Evolutionary conservation across 164 flowering plant species (phyloP).

Genomic region (Magnolia changhungtana): DNA sequence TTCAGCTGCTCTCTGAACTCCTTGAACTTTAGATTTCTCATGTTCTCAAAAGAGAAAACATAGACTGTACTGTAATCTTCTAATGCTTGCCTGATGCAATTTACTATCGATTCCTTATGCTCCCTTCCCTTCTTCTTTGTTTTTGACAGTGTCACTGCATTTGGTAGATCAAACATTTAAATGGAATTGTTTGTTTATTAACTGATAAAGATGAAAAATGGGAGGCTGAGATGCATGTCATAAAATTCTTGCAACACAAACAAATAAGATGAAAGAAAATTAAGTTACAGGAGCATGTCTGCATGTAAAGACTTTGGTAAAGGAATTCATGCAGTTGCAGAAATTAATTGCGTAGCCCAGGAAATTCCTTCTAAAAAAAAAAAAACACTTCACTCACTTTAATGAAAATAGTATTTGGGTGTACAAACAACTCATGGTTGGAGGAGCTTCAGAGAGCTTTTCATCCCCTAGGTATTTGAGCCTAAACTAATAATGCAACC

Average conservation of each 20-base stretch:
- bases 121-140: conserved; percentile 91
- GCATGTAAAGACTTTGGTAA: background rate
- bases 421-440: too few relatives aligned
- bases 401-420: too few relatives aligned
- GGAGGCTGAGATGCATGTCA: background rate
- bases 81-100: conserved; percentile 59
- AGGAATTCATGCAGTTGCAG: background rate
- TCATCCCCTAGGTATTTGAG: too few relatives aligned
- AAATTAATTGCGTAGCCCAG: background rate
- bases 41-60: conserved; percentile 81
- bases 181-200: background rate
- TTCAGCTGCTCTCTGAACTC: conserved; percentile 79
- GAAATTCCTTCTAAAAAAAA: background rate
- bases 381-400: background rate
- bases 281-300: background rate
- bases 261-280: background rate
- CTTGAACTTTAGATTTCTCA: conserved; percentile 90
- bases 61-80: conserved; percentile 57
- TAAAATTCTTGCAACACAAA: background rate
- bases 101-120: conserved; percentile 69
- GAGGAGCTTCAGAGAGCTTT: too few relatives aligned
- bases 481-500: too few relatives aligned
- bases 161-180: background rate
- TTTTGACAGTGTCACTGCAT: conserved; percentile 80
- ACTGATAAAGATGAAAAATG: background rate